Evolutionary conservation across 352 stramenopile genomes (phyloP).

Genomic region (Phytopythium mirpurense): DNA sequence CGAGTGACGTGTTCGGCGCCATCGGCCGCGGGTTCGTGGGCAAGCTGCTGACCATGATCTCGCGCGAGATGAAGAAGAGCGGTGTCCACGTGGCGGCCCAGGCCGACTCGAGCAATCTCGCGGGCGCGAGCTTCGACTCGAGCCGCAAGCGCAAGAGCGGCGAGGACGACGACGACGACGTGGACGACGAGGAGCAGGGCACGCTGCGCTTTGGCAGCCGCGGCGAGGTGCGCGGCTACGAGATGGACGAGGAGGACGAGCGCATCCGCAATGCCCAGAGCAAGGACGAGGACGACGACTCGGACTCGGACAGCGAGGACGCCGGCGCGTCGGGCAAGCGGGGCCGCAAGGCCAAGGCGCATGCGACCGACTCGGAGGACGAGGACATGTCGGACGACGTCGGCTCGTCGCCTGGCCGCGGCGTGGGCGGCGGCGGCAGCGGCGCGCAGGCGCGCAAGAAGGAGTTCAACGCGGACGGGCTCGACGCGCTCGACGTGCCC

Average conservation of each 20-base stretch:
- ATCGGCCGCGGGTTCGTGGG: conserved; percentile 88
- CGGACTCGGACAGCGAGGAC: conserved; percentile 47
- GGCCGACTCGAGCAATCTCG: conserved; percentile 41
- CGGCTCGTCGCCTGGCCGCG: not conserved
- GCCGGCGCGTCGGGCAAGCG: conserved; percentile 15
- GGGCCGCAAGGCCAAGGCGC: conserved; percentile 33
- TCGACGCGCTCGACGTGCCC: conserved; percentile 73
- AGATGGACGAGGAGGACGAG: conserved; percentile 94
- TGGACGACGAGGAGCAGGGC: conserved; percentile 83
- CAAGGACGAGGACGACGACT: conserved; percentile 51
- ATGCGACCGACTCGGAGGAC: conserved; percentile 16
- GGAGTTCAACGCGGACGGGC: conserved; percentile 37
- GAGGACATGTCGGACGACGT: conserved; percentile 36
- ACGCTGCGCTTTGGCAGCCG: conserved; percentile 80
- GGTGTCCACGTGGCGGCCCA: conserved; percentile 51
- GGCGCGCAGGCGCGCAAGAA: conserved; percentile 28
- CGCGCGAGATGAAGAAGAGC: conserved; percentile 91
- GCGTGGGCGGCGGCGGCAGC: conserved; percentile 6
- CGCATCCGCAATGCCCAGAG: conserved; percentile 64
- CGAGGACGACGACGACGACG: conserved; percentile 77
- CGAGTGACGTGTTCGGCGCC: conserved; percentile 90
- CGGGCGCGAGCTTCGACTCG: conserved; percentile 16
- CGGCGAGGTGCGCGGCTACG: conserved; percentile 81
- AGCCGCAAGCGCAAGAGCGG: conserved; percentile 43
- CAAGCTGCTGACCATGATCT: conserved; percentile 94